Conservation (phyloP, 164 flowering plant species). For the Vitis vinifera region DNA sequence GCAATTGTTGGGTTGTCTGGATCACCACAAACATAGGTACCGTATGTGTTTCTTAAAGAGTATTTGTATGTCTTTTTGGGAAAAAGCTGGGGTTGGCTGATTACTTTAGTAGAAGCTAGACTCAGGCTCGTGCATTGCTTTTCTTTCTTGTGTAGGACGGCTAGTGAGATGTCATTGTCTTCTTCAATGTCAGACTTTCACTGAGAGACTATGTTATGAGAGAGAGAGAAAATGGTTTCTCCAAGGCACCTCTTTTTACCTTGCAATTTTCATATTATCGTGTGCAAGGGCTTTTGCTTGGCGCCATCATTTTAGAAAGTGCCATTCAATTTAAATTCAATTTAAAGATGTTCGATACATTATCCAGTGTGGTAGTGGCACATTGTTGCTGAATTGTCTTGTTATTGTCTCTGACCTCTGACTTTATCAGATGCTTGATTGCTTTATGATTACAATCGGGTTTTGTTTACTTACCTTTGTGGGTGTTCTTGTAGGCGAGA, state of each 20-base stretch:
- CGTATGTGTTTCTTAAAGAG: conserved; percentile 4
- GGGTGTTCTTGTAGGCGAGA: conserved; percentile 42
- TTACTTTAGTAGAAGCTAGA: conserved; percentile 5
- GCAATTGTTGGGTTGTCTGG: conserved; percentile 2
- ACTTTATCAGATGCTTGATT: background rate
- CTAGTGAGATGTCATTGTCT: conserved; percentile 37
- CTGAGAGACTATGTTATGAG: background rate
- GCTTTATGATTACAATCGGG: background rate
- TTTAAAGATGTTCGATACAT: background rate
- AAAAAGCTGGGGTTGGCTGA: conserved; percentile 13
- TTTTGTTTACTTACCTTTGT: background rate
- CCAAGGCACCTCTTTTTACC: background rate
- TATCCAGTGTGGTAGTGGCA: background rate
- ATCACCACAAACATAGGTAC: conserved; percentile 2
- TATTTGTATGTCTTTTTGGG: conserved; percentile 9
- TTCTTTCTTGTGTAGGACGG: conserved; percentile 11
- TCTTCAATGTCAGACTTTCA: conserved; percentile 13
- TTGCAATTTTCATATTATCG: conserved; percentile 5
- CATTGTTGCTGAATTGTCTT: background rate
- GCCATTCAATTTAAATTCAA: background rate
- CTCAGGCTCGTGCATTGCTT: background rate
- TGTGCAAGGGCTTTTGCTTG: background rate
- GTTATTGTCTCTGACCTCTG: background rate
- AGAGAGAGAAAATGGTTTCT: background rate
- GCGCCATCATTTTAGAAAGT: conserved; percentile 12